Base-by-base conservation (phyloP, 1,284 basidiomycete species). In the Porodaedalea pini region DNA sequence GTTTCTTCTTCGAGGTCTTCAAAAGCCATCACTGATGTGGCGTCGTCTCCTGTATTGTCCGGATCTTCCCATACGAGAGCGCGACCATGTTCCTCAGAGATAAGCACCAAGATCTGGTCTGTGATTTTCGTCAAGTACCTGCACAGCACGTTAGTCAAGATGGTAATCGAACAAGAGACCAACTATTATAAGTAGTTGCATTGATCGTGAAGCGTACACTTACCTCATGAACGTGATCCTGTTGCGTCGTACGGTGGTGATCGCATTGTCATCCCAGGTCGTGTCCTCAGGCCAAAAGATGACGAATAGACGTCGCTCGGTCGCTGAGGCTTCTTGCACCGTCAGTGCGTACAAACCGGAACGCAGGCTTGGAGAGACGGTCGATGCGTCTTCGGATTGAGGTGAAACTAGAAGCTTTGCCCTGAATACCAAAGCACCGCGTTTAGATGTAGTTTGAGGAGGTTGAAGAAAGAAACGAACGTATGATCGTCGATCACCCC, bases 221-320 rank as follows among this genome's bases (percentile, higher is more conserved):
- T 61, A 82, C 83, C 82, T 68, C 78, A 86, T 82, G 62, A 86
- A 85, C 0, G 81, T 83, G 4, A 80, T 69, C 10, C 82, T 71
- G 65, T 83, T 85, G 1, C 78, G 71, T 23, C 71, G 64, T 39
- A 81, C 73, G 2, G 80, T 71, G 0, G 75, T 70, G 1, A 69
- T 52, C 0, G 78, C 75, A 31, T 72, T 68, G 65, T 83, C 80
- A 29, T 79, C 69, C 83, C 84, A 86, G 0, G 82, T 85, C 0
- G 70, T 73, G 36, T 80, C 74, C 61, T 86, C 80, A 0, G 82
- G 83, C 83, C 83, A 86, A 57, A 81, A 83, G 3, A 86, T 62
- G 19, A 81, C 73, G 56, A 76, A 80, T 1, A 78, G 44, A 23
- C 71, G 65, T 37, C 70, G 51, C 8, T 49, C 57, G 17, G 44